Conservation (phyloP, 176 grass and related monocot genomes). For the Pharus latifolius region DNA sequence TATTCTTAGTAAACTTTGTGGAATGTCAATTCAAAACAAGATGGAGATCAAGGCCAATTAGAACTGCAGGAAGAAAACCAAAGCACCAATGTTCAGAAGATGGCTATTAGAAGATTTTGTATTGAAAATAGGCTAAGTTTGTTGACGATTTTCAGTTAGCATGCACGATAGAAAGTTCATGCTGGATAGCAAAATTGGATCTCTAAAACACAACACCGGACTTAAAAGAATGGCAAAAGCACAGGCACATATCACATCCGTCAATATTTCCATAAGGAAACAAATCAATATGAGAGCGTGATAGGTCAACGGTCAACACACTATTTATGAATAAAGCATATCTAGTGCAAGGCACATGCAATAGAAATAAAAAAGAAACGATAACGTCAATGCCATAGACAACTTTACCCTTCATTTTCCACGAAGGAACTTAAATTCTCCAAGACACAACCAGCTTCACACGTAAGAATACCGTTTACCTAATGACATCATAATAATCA, state of each 20-base stretch:
- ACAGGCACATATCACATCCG: not conserved
- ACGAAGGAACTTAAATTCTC: conserved; percentile 75
- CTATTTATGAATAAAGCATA: conserved; percentile 1
- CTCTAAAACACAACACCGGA: not conserved
- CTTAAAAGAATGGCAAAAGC: not conserved
- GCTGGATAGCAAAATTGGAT: not conserved
- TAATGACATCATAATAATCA: conserved; percentile 37
- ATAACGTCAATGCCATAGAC: not conserved
- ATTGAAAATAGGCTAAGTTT: no score
- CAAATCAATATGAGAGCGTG: not conserved
- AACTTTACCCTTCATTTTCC: conserved; percentile 87
- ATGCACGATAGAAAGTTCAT: not conserved
- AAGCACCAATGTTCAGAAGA: no score
- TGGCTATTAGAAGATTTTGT: no score
- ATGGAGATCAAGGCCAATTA: no score
- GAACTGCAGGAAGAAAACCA: not conserved
- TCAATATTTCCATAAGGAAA: not conserved
- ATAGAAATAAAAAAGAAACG: not conserved
- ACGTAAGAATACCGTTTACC: conserved; percentile 95
- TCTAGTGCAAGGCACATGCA: not conserved
- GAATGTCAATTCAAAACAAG: no score
- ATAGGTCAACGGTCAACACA: not conserved
- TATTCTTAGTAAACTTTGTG: no score
- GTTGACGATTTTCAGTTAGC: not conserved
- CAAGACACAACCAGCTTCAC: conserved; percentile 89